Evolutionary conservation across 2,329 filamentous ascomycete genomes (phyloP), one percentile per base, ranked within the genome.

Genomic region (Dryadomyces quercivorus): DNA sequence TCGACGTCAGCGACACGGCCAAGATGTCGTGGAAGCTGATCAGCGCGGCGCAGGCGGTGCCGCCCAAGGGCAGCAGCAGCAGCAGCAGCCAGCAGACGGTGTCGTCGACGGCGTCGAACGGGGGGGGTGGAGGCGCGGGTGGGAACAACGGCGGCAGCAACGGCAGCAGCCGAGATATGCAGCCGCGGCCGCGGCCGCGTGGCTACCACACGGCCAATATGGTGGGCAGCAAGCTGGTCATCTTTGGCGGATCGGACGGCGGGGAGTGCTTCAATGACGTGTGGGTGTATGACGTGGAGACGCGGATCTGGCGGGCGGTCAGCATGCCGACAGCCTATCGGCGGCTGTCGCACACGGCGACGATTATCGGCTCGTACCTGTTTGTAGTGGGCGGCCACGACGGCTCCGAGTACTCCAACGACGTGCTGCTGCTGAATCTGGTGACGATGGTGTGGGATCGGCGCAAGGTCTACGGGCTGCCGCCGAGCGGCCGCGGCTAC

Each of bases 361-460:
- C 82, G 18, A 78, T 86, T 45, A 81, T 86, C 15, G 83, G 83
- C 16, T 84, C 80, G 5, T 86, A 85, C 62, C 73, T 86, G 1
- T 86, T 86, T 60, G 80, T 86, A 18, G 75, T 86, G 13, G 83
- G 83, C 48, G 83, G 83, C 26, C 83, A 86, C 67, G 83, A 86
- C 65, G 83, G 83, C 50, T 77, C 76, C 62, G 82, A 85, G 64
- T 86, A 86, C 68, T 80, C 76, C 55, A 84, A 84, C 67, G 82
- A 86, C 60, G 78, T 86, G 49, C 70, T 86, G 55, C 70, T 86
- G 51, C 72, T 86, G 36, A 86, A 86, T 72, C 72, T 86, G 6
- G 82, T 86, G 38, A 86, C 81, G 44, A 86, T 86, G 83, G 77
- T 80, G n/a, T 86, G 83, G 83, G 83, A 86, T 63, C 77, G 75